These are phyloP conservation scores for Beauveria sp. DNA, from an alignment of 2,329 filamentous ascomycete genomes.

Conservation along the genomic window DNA sequence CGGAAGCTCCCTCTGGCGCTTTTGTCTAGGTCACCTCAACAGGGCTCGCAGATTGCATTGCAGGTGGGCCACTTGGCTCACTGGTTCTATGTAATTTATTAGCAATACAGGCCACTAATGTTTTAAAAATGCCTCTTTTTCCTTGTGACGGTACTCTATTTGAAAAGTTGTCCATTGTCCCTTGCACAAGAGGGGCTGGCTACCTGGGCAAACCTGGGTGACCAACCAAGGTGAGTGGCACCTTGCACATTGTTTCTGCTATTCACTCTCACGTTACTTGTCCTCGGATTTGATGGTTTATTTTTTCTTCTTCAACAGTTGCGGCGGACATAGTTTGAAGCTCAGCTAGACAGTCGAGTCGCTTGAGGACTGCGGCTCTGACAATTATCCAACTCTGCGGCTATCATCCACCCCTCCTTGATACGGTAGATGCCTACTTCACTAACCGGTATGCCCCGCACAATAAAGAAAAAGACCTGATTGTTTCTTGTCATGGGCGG, in stretches of 20 bases:
- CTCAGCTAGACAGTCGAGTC: neutral
- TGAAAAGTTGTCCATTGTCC: neutral
- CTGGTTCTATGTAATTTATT: slow-evolving; percentile 3
- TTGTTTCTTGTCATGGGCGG: neutral
- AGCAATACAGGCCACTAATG: slow-evolving; percentile 9
- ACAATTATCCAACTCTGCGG: neutral
- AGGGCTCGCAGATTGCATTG: neutral
- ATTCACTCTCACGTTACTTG: neutral
- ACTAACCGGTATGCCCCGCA: neutral
- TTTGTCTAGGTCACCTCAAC: neutral
- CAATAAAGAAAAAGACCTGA: neutral
- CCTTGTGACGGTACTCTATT: neutral
- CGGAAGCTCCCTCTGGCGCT: neutral
- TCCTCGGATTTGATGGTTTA: neutral
- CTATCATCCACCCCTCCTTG: neutral
- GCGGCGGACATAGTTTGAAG: neutral
- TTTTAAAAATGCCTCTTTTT: neutral
- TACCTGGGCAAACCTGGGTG: neutral
- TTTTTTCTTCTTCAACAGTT: neutral
- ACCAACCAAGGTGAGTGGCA: neutral
- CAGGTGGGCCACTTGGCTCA: neutral
- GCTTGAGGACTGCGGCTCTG: neutral
- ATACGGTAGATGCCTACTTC: neutral
- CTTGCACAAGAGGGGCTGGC: neutral
- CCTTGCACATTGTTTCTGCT: neutral